Evolutionary conservation across 176 grass and related monocot species (phyloP), one percentile per base, ranked within the genome.

Genomic region (Rhynchospora tenuis): DNA sequence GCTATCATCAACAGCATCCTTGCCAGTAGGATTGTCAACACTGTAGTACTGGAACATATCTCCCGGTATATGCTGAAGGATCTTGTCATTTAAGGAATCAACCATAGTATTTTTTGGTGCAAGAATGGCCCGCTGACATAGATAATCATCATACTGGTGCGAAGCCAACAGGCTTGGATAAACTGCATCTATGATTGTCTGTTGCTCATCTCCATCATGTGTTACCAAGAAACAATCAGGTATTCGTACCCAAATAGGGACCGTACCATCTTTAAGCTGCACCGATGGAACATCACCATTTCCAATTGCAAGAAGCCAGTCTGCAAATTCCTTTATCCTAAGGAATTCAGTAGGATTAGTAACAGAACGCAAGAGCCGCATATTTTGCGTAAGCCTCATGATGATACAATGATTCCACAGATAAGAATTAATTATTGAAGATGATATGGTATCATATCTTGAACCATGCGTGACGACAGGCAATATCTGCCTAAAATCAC

Each of bases 71-170:
- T 76, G 50, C n/a, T 31, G 29, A 22, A 85, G 83, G 0, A 85
- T 73, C 31, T 2, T 2, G n/a, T 9, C 28, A 31, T 69, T 84
- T 6, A 69, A 70, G 42, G 65, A 58, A 82, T 82, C 79, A 1
- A 65, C 57, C 9, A 66, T 84, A 4, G 69, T 67, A 59, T 84
- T 84, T 59, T 69, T 84, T 14, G 64, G 48, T 38, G n/a, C n/a
- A n/a, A n/a, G n/a, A n/a, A n/a, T n/a, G n/a, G n/a, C n/a, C n/a
- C n/a, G n/a, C n/a, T n/a, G 65, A 6, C 1, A 1, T 50, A 84
- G 8, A 5, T 76, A 73, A 13, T 0, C 15, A 43, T 26, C 56
- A 47, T 60, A n/a, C 0, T 10, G 28, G 2, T 73, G 75, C 17
- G 9, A 85, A 19, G 16, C 6, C 1, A 14, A 52, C n/a, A 73